Percentiles rank a stretch among this genome's conserved stretches.
Evolutionary conservation across 441 rosid genomes (phyloP).

Genomic region (Geranium incanum): DNA sequence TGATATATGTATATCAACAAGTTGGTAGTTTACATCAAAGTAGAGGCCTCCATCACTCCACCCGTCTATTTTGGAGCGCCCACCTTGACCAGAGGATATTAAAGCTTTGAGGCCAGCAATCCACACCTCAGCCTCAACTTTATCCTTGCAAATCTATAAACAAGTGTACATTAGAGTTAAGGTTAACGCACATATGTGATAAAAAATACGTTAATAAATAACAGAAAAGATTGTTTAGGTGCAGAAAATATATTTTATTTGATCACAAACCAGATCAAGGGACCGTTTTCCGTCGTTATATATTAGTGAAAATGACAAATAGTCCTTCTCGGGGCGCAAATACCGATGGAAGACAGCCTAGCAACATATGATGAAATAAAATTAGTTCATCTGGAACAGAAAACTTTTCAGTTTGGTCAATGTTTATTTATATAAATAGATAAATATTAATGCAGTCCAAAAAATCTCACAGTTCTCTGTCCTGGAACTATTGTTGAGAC

Average conservation of each 20-base stretch:
- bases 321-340: conserved; percentile 96
- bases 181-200: conserved; percentile 14
- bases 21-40: conserved; percentile 54
- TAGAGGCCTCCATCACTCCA: conserved; percentile 82
- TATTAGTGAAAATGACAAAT: conserved; percentile 85
- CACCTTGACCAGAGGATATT: conserved; percentile 61
- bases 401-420: neutral
- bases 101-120: conserved; percentile 93
- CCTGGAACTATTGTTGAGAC: conserved; percentile 84
- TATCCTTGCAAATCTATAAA: conserved; percentile 80
- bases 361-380: neutral
- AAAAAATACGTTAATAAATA: conserved; percentile 13
- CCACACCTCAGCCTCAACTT: conserved; percentile 98
- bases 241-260: neutral
- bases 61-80: conserved; percentile 74
- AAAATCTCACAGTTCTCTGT: conserved; percentile 81
- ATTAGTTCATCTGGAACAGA: neutral
- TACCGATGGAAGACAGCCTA: conserved; percentile 95
- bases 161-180: conserved; percentile 5
- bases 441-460: neutral
- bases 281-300: conserved; percentile 61
- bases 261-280: conserved; percentile 57
- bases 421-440: neutral
- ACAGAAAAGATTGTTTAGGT: conserved; percentile 12
- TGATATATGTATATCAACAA: neutral